phyloP scores from a whole-genome alignment of 2,329 filamentous ascomycete species.

The Trichoderma lentiforme region DNA sequence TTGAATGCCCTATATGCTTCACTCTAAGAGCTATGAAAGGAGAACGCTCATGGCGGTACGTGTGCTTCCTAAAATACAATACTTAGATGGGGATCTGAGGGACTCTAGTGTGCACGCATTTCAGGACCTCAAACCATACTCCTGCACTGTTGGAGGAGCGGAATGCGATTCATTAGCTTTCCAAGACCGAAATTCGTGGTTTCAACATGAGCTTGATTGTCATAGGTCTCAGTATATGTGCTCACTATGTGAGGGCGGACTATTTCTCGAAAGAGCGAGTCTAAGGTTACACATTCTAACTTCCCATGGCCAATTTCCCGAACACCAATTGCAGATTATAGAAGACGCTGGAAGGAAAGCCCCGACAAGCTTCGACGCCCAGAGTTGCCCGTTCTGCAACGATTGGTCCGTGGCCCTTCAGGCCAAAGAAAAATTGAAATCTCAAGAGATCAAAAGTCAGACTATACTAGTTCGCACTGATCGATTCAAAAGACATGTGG shows the following conservation, averaged over 20 bases:
- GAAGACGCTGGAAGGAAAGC: background rate
- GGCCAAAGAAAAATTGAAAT: background rate
- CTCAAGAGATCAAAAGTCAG: fast-evolving
- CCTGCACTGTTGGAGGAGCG: background rate
- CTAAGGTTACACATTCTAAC: background rate
- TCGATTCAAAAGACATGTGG: background rate
- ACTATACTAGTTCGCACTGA: background rate
- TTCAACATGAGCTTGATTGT: background rate
- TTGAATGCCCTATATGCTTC: background rate
- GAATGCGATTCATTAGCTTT: background rate
- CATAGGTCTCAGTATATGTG: background rate
- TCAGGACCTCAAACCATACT: background rate
- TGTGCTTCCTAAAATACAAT: background rate
- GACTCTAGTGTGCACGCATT: background rate
- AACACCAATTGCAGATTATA: background rate
- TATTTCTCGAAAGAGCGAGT: no score
- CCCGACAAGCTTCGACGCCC: background rate
- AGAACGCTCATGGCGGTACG: background rate
- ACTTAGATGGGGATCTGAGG: background rate
- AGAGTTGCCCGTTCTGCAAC: background rate
- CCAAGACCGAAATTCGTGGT: background rate
- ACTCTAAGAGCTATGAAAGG: background rate
- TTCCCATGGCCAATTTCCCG: background rate
- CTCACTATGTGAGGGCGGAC: no score
- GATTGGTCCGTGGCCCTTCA: background rate